Evolutionary conservation across 78 protist genomes (phyloP).

Genomic region (Planoprotostelium fungivorum): DNA sequence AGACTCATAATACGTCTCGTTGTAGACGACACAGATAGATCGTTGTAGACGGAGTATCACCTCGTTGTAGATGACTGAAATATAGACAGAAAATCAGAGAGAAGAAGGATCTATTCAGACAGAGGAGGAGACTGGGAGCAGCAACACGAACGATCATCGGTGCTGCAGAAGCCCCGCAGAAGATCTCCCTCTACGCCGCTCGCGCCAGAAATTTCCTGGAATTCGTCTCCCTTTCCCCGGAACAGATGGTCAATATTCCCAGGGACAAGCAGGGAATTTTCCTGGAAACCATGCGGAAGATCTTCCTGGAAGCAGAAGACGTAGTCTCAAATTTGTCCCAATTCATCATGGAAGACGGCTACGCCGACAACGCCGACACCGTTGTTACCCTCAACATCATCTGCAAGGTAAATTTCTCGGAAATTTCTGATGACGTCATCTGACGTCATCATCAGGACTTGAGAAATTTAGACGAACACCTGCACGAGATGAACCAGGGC

Average conservation of each 20-base stretch:
- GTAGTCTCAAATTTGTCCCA: not conserved
- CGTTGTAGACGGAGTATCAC: not conserved
- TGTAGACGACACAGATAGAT: too few relatives aligned
- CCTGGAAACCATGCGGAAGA: not conserved
- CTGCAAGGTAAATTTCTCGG: not conserved
- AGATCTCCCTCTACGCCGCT: not conserved
- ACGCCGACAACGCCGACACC: not conserved
- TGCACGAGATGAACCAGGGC: not conserved
- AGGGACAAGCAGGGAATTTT: not conserved
- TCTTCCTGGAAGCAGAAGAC: not conserved
- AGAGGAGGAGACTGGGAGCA: too few relatives aligned
- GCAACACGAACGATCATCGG: not conserved
- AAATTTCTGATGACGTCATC: not conserved
- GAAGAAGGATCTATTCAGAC: not conserved
- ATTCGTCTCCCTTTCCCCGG: not conserved
- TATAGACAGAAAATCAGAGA: not conserved
- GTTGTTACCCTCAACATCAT: not conserved
- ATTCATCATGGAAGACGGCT: not conserved
- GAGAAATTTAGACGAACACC: not conserved
- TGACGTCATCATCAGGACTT: too few relatives aligned
- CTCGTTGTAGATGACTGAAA: not conserved
- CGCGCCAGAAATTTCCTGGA: not conserved
- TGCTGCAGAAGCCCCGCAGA: not conserved
- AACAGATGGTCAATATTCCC: not conserved
- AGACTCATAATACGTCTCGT: not conserved